A percentile compares a stretch with the other conserved stretches of the same genome.
Evolutionary conservation across 2,329 filamentous ascomycete genomes (phyloP).

Genomic region (Karstenula rhodostoma): DNA sequence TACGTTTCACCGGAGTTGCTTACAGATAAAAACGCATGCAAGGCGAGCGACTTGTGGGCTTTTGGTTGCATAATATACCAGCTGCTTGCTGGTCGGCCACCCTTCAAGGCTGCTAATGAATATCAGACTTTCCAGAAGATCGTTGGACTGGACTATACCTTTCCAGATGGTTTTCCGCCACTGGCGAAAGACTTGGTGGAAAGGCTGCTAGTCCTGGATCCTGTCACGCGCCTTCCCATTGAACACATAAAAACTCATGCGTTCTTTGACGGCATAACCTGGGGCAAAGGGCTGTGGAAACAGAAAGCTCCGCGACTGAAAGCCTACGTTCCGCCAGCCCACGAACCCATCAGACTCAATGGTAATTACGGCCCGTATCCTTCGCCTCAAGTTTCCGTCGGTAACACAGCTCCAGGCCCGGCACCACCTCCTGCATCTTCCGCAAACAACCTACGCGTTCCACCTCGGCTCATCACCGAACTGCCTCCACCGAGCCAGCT

Average conservation of each 20-base stretch:
- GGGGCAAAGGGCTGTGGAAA: constrained; percentile 87
- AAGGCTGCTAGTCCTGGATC: constrained; percentile 87
- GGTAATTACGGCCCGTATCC: constrained; percentile 42
- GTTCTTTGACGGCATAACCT: constrained; percentile 88
- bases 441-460: constrained; percentile 59
- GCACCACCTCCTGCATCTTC: constrained; percentile 34
- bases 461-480: constrained; percentile 84
- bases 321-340: constrained; percentile 78
- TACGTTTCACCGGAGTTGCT: constrained; percentile 98
- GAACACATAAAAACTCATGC: constrained; percentile 97
- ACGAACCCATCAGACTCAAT: constrained; percentile 68
- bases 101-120: constrained; percentile 95
- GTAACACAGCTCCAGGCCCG: constrained; percentile 38
- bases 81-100: constrained; percentile 90
- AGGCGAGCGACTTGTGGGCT: constrained; percentile 97
- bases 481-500: constrained; percentile 94
- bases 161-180: constrained; percentile 85
- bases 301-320: constrained; percentile 87
- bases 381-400: constrained; percentile 18
- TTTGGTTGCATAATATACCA: constrained; percentile 99
- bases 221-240: constrained; percentile 81
- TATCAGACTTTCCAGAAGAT: constrained; percentile 99
- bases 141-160: constrained; percentile 91
- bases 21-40: constrained; percentile 95
- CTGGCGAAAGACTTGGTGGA: constrained; percentile 90